Percentiles rank a stretch among this genome's conserved stretches.
Conservation (phyloP, 2,329 filamentous ascomycete species). For the Microdochium bolleyi region DNA sequence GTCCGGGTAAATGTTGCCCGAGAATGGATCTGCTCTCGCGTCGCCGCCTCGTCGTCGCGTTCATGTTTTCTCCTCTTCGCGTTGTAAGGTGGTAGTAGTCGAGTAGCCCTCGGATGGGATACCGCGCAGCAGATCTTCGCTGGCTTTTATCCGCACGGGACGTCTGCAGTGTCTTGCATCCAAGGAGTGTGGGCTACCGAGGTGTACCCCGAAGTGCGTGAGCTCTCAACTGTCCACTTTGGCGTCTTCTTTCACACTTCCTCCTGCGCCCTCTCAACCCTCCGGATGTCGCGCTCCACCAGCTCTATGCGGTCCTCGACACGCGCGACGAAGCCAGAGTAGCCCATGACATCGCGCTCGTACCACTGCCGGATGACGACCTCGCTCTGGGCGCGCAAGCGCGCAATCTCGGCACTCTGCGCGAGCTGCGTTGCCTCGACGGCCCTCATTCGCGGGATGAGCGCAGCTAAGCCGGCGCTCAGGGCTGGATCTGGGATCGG, state of each 20-base stretch:
- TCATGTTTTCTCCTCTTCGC: no score
- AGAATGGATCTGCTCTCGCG: no score
- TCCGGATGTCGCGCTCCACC: constrained; percentile 57
- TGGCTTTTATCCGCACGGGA: no score
- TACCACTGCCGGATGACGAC: constrained; percentile 62
- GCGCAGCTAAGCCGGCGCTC: constrained; percentile 46
- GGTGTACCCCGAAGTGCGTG: no score
- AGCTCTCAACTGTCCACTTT: no score
- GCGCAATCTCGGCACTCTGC: constrained; percentile 55
- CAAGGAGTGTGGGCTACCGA: no score
- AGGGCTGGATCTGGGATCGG: constrained; percentile 47
- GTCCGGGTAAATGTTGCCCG: no score
- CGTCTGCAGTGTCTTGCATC: no score
- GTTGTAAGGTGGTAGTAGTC: no score
- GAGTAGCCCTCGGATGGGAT: no score
- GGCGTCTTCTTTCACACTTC: constrained; percentile 27
- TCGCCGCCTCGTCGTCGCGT: no score
- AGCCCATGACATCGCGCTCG: constrained; percentile 60
- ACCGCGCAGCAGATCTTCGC: no score
- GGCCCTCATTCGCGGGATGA: constrained; percentile 55
- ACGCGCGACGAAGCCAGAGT: constrained; percentile 61
- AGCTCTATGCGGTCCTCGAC: constrained; percentile 60
- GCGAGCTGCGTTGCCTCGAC: constrained; percentile 52
- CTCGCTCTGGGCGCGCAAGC: constrained; percentile 57
- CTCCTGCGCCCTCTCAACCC: constrained; percentile 52